These are phyloP conservation scores for Chaetomium sp. DNA, from an alignment of 2,329 filamentous ascomycete genomes.

Conservation along the genomic window DNA sequence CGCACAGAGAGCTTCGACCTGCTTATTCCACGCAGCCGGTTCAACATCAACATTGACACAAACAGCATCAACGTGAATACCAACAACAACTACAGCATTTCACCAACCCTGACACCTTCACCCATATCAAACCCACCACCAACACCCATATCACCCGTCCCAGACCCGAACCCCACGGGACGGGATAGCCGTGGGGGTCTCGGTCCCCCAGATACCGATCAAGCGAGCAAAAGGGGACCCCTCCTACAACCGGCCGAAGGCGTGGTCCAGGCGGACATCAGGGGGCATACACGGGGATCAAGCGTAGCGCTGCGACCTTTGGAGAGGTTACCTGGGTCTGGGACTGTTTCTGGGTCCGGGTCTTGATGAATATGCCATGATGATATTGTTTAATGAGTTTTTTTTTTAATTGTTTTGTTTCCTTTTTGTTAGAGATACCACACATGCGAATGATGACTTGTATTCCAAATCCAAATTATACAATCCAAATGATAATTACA, in stretches of 20 bases:
- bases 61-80: conserved; percentile 21
- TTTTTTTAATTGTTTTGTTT: neutral
- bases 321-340: neutral
- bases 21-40: conserved; percentile 18
- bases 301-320: conserved; percentile 2
- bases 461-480: no score
- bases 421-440: no score
- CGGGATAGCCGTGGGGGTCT: no score
- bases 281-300: conserved; percentile 8
- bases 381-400: neutral
- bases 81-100: conserved; percentile 21
- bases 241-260: neutral
- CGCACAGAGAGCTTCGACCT: conserved; percentile 20
- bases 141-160: no score
- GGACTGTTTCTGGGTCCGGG: no score
- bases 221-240: neutral
- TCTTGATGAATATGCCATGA: neutral
- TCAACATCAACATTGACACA: neutral
- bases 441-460: no score
- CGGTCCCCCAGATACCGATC: neutral
- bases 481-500: no score
- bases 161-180: no score
- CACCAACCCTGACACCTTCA: neutral
- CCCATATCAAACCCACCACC: no score
- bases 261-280: conserved; percentile 7